A percentile compares a stretch with the other conserved stretches of the same genome.
These are phyloP conservation scores for Aurifilum marmelostoma DNA, from an alignment of 2,329 filamentous ascomycete genomes.

Conservation along the genomic window DNA sequence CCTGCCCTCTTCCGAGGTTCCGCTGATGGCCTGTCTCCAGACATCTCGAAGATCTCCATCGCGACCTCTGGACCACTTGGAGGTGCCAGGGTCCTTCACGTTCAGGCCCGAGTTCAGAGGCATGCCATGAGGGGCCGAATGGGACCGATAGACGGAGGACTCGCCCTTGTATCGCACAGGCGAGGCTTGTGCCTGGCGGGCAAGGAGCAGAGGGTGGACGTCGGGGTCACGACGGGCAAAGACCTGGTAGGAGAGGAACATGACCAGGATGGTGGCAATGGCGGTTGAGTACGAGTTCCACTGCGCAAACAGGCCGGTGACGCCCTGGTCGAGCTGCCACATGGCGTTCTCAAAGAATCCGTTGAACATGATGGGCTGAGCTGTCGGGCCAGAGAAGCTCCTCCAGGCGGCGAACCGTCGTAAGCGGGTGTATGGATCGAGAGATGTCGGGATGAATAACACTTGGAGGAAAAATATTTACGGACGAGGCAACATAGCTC, in stretches of 20 bases:
- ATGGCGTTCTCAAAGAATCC: slow-evolving; percentile 57
- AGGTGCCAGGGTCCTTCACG: slow-evolving; percentile 77
- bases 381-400: slow-evolving; percentile 1
- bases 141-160: slow-evolving; percentile 83
- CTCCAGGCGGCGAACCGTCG: neutral
- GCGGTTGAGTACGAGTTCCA: slow-evolving; percentile 83
- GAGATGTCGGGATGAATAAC: too few species aligned
- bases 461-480: neutral
- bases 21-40: slow-evolving; percentile 75
- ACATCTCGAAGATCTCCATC: slow-evolving; percentile 91
- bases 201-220: slow-evolving; percentile 87
- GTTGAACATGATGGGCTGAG: slow-evolving; percentile 25
- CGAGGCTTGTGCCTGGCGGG: slow-evolving; percentile 78
- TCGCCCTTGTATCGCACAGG: slow-evolving; percentile 82
- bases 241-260: slow-evolving; percentile 71
- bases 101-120: slow-evolving; percentile 76
- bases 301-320: slow-evolving; percentile 71
- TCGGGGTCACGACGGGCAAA: slow-evolving; percentile 79
- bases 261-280: slow-evolving; percentile 67
- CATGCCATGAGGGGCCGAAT: slow-evolving; percentile 83
- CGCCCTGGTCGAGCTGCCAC: slow-evolving; percentile 70
- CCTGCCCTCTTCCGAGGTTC: slow-evolving; percentile 65
- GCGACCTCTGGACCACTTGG: slow-evolving; percentile 81
- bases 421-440: neutral
- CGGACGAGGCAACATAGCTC: slow-evolving; percentile 10